These are phyloP conservation scores for Globisporangium nodosum DNA, from an alignment of 352 stramenopile genomes.

Conservation along the genomic window DNA sequence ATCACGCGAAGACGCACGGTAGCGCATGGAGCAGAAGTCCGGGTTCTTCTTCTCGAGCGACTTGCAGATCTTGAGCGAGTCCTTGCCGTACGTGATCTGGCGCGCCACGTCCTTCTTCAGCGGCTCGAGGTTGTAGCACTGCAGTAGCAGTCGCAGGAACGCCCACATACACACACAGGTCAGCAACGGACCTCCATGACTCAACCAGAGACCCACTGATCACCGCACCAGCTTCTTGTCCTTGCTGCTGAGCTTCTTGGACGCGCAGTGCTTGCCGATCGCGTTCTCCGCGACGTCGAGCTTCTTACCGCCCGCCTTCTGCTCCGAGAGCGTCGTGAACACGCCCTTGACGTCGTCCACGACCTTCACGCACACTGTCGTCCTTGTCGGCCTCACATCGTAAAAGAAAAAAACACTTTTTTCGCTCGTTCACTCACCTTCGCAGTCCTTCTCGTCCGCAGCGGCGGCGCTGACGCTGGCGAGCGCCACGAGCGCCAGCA, in stretches of 20 bases:
- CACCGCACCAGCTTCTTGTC: slow-evolving; percentile 87
- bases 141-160: neutral
- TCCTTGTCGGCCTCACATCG: neutral
- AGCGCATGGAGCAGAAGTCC: slow-evolving; percentile 93
- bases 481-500: slow-evolving; percentile 69
- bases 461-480: slow-evolving; percentile 30
- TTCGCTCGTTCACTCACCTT: slow-evolving; percentile 53
- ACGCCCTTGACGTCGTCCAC: slow-evolving; percentile 80
- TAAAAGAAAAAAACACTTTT: neutral
- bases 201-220: neutral
- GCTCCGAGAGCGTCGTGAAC: slow-evolving; percentile 55
- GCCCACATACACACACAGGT: neutral
- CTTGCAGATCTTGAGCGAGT: slow-evolving; percentile 93
- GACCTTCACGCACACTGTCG: slow-evolving; percentile 89
- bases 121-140: slow-evolving; percentile 94
- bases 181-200: neutral
- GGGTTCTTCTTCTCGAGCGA: slow-evolving; percentile 92
- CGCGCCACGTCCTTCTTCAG: slow-evolving; percentile 93
- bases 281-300: slow-evolving; percentile 75
- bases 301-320: slow-evolving; percentile 76
- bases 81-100: slow-evolving; percentile 90
- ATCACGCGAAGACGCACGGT: slow-evolving; percentile 55
- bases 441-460: slow-evolving; percentile 81
- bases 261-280: slow-evolving; percentile 78
- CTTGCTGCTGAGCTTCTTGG: slow-evolving; percentile 80